phyloP scores from a whole-genome alignment of 2,329 filamentous ascomycete genomes.

The Tolypocladium sp. region DNA sequence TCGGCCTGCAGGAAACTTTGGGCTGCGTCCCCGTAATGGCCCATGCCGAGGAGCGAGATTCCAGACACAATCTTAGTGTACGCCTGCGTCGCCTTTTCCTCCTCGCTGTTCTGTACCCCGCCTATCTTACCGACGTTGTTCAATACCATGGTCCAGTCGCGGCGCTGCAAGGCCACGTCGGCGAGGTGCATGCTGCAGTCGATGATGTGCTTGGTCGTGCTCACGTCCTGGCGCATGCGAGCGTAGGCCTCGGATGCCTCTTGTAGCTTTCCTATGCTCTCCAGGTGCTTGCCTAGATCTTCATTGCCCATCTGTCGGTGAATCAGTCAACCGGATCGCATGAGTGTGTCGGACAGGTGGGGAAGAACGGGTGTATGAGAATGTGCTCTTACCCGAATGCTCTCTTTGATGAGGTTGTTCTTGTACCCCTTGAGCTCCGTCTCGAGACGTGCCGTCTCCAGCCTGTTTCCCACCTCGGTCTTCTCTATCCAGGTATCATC shows the following conservation, averaged over 20 bases:
- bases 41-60: conserved; percentile 37
- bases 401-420: conserved; percentile 96
- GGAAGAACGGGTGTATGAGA: background rate
- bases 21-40: conserved; percentile 54
- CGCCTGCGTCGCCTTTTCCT: conserved; percentile 33
- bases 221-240: conserved; percentile 87
- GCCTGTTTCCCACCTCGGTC: conserved; percentile 56
- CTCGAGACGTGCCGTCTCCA: conserved; percentile 69
- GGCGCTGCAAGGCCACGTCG: conserved; percentile 64
- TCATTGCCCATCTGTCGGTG: conserved; percentile 76
- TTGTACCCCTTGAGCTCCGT: conserved; percentile 84
- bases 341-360: background rate
- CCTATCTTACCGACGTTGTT: conserved; percentile 54
- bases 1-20: conserved; percentile 59
- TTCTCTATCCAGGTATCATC: conserved; percentile 71
- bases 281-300: conserved; percentile 78
- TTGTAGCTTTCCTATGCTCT: conserved; percentile 64
- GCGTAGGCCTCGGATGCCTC: conserved; percentile 69
- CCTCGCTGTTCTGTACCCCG: conserved; percentile 35
- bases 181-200: conserved; percentile 76
- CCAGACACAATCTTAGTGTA: conserved; percentile 44
- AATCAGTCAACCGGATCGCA: conserved; percentile 3
- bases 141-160: conserved; percentile 65
- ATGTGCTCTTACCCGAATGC: conserved; percentile 59
- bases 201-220: conserved; percentile 70